Percentiles rank a stretch among this genome's conserved stretches.
phyloP scores from a whole-genome alignment of 805 yeast genomes.

The Ogataea wickerhamii region DNA sequence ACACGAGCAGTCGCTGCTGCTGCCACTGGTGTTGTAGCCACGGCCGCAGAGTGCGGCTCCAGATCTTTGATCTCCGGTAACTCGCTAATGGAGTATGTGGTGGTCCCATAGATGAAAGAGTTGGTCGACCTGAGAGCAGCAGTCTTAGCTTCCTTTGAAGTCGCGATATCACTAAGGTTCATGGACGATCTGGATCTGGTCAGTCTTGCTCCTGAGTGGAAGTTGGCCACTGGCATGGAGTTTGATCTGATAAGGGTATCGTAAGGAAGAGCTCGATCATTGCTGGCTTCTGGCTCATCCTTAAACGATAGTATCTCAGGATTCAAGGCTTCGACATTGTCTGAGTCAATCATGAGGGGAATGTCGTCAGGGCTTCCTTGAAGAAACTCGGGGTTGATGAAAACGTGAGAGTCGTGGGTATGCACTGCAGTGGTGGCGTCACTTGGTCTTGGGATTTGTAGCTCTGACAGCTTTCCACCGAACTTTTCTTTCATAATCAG shows the following conservation, averaged over 20 bases:
- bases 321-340: slow-evolving; percentile 21
- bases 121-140: slow-evolving; percentile 23
- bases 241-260: slow-evolving; percentile 12
- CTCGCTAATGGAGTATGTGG: slow-evolving; percentile 16
- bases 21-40: background rate
- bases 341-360: slow-evolving; percentile 19
- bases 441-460: slow-evolving; percentile 7
- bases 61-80: slow-evolving; percentile 9
- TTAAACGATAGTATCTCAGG: slow-evolving; percentile 6
- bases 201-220: slow-evolving; percentile 14
- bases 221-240: slow-evolving; percentile 15
- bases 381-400: slow-evolving; percentile 22
- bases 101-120: slow-evolving; percentile 11
- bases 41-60: slow-evolving; percentile 1
- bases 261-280: slow-evolving; percentile 14
- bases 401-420: slow-evolving; percentile 11
- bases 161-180: slow-evolving; percentile 54
- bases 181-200: slow-evolving; percentile 49
- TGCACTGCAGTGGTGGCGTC: background rate
- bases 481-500: slow-evolving; percentile 28
- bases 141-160: slow-evolving; percentile 30
- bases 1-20: slow-evolving; percentile 1
- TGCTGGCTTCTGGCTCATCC: slow-evolving; percentile 13
- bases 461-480: slow-evolving; percentile 28
- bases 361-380: slow-evolving; percentile 15